These are phyloP conservation scores for Fusarium nisikadoi DNA, from an alignment of 2,329 filamentous ascomycete species.

Conservation along the genomic window DNA sequence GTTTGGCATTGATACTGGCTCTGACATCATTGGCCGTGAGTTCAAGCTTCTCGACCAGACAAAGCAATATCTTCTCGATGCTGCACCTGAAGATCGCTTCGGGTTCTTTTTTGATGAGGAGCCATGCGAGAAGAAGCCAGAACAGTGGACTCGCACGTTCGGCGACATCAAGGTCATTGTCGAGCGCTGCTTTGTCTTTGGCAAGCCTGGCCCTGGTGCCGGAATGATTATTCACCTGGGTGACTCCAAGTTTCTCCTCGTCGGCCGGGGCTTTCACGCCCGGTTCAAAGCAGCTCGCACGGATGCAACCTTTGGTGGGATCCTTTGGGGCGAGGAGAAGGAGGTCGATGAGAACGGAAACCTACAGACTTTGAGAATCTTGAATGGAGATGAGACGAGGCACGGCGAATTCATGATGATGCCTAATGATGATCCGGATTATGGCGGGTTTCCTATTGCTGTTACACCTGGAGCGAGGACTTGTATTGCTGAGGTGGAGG, in stretches of 20 bases:
- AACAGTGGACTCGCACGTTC: slow-evolving; percentile 45
- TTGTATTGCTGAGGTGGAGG: slow-evolving; percentile 56
- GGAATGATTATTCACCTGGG: slow-evolving; percentile 54
- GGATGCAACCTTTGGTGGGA: slow-evolving; percentile 52
- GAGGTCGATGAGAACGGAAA: slow-evolving; percentile 48
- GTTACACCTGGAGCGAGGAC: slow-evolving; percentile 65
- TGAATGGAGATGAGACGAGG: slow-evolving; percentile 56
- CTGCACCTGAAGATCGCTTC: slow-evolving; percentile 47
- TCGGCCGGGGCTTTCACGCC: slow-evolving; percentile 54
- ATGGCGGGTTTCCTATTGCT: slow-evolving; percentile 65
- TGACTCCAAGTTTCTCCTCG: slow-evolving; percentile 48
- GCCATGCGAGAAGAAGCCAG: slow-evolving; percentile 32
- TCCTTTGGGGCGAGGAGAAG: slow-evolving; percentile 52
- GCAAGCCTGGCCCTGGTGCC: slow-evolving; percentile 51
- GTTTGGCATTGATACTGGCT: slow-evolving; percentile 54
- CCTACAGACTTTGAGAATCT: slow-evolving; percentile 46
- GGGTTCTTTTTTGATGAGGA: slow-evolving; percentile 54
- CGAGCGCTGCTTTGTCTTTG: slow-evolving; percentile 55
- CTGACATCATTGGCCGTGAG: slow-evolving; percentile 45
- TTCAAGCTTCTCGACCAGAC: slow-evolving; percentile 48
- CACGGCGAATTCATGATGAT: slow-evolving; percentile 62
- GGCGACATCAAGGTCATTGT: slow-evolving; percentile 50
- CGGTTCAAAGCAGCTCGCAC: slow-evolving; percentile 46
- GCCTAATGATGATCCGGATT: slow-evolving; percentile 66
- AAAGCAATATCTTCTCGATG: slow-evolving; percentile 42